Base-by-base conservation (phyloP, 1,139 yeast genomes). In the Geotrichum aggregatum region DNA sequence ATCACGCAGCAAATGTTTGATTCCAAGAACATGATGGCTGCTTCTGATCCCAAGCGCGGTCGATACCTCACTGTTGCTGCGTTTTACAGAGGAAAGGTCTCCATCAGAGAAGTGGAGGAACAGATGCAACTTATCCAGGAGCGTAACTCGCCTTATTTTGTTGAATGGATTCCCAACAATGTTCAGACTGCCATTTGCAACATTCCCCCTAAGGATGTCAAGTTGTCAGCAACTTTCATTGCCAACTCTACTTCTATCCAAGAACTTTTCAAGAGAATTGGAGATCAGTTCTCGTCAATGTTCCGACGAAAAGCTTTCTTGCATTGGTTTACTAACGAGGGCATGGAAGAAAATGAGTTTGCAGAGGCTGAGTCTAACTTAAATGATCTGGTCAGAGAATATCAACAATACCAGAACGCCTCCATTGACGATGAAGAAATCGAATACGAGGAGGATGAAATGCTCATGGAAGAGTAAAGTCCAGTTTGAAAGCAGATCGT, bases 161-260 rank as follows among this genome's bases (percentile, higher is more conserved):
- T 89, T 55, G 96, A 89, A 71, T 89, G 96, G 96, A 89, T 89
- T 73, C 96, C 97, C 67, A 88, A 88, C 72, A 89, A 89, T 69
- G 96, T 89, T 59, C 96, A 89, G 75, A 86, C 95, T 39, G 92
- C 95, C 54, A 88, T 88, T 56, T 87, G 95, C 73, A 83, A 92
- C 18, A 92, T 87, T 59, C 87, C 96, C 44, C 96, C 96, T 64
- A 81, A 79, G 71, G 94, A 78, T 63, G 76, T 84, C 65, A 91
- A 85, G 66, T 86, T 87, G 88, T 76, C 95, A 55, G 96, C 96
- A 49, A 88, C 96, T 16, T 87, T 88, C 66, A 83, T 88, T 62
- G 96, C 95, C 67, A 88, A 88, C 76, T 84, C 96, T 40, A 88
- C 96, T 3, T 86, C 96, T 2, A 87, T 88, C 66, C 95, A 87